phyloP scores from a whole-genome alignment of 129 eudicot species.

The Escallonia herrerae region DNA sequence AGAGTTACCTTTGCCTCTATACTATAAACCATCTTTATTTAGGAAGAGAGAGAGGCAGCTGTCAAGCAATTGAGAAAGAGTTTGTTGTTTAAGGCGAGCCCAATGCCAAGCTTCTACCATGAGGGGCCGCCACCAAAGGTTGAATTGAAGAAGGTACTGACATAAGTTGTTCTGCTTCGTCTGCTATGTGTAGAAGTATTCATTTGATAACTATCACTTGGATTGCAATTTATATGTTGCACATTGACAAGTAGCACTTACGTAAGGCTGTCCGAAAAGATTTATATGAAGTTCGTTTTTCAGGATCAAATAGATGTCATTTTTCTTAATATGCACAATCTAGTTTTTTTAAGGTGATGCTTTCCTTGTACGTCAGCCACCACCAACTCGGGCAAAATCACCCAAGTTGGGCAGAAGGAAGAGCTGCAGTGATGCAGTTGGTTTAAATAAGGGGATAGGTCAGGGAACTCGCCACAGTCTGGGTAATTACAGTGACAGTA shows the following conservation, averaged over 20 bases:
- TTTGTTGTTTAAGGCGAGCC: conserved; percentile 75
- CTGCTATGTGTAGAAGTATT: neutral
- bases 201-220: neutral
- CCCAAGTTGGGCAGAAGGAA: conserved; percentile 87
- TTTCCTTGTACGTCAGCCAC: conserved; percentile 30
- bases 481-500: conserved; percentile 27
- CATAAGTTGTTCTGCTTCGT: neutral
- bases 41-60: conserved; percentile 91
- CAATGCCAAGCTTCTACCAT: conserved; percentile 94
- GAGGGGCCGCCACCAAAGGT: conserved; percentile 88
- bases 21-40: conserved; percentile 4
- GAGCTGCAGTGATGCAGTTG: conserved; percentile 54
- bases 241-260: neutral
- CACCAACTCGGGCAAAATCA: conserved; percentile 86
- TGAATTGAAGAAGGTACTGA: conserved; percentile 70
- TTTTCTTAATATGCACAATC: neutral
- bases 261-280: neutral
- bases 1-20: too few species aligned
- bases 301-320: neutral
- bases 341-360: neutral
- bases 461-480: conserved; percentile 47
- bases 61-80: conserved; percentile 73
- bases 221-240: neutral
- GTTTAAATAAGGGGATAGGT: conserved; percentile 31
- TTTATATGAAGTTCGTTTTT: neutral